Base-by-base conservation (phyloP, 345 rosid genomes). In the Melastoma malabathricum region DNA sequence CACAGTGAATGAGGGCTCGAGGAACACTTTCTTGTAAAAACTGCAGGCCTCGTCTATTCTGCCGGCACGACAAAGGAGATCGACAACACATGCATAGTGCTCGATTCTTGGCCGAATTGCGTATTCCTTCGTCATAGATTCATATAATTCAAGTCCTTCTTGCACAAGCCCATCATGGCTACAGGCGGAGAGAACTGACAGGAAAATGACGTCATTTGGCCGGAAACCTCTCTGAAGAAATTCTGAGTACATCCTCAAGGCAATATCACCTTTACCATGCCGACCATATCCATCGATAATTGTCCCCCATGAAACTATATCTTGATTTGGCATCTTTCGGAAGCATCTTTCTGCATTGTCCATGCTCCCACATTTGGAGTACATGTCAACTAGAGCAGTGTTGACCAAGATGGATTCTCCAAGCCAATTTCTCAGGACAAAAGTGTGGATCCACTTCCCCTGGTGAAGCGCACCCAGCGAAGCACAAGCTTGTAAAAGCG, bases 321-420 rank as follows among this genome's bases (percentile, higher is more conserved):
- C 95, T 46, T 72, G 68, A 44, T 52, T 52, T 18, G 54, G 48
- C 65, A 75, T 80, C 46, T 62, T 57, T 45, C 70, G 63, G 39
- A 89, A 85, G 68, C 93, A 79, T 59, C 74, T 85, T 49, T 50
- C 68, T 38, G 95, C 87, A 68, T 71, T 47, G 59, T 64, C 74
- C 63, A 85, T 59, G 63, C 65, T 59, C 39, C 97, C 87, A 50
- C 93, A 82, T 75, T 89, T 89, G 48, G 75, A 73, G 59, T 89
- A 89, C 80, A 80, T 75, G 74, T 82, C 89, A 62, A 81, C 70
- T 48, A 89, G 62, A 62, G 87, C 83, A 48, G 85, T 88, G 51
- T 66, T 71, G 54, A 78, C 72, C 53, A 68, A 50, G 27, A 68
- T 60, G 60, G 64, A 78, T 18, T 69, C 72, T 63, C 69, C 65